Conservation (phyloP, 179 eudicot genomes). For the Drosera spatulata region DNA sequence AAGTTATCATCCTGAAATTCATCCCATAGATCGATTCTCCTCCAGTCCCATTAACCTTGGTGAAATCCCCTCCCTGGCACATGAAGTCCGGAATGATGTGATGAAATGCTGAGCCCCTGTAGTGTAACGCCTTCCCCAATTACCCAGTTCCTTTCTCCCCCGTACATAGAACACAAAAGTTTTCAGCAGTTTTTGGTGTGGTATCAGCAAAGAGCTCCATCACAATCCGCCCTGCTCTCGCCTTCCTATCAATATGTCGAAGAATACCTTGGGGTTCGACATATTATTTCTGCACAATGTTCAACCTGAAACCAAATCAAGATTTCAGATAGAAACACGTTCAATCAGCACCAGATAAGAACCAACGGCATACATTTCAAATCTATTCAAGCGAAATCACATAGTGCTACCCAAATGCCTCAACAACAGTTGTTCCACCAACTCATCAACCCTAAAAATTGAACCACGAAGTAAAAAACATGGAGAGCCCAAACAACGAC, state of each 20-base stretch:
- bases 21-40: constrained; percentile 44
- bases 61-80: constrained; percentile 57
- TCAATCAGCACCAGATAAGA: no score
- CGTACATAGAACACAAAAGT: constrained; percentile 78
- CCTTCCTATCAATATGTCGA: constrained; percentile 49
- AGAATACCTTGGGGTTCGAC: constrained; percentile 67
- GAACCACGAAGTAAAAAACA: no score
- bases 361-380: no score
- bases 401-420: no score
- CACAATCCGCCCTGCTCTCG: constrained; percentile 48
- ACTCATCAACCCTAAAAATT: no score
- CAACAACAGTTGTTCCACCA: no score
- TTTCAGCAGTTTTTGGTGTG: constrained; percentile 61
- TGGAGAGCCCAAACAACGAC: no score
- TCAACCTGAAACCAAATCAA: no score
- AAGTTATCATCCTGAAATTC: constrained; percentile 44
- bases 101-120: constrained; percentile 62
- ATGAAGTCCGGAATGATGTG: constrained; percentile 61
- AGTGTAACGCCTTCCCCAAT: constrained; percentile 59
- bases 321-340: no score
- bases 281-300: constrained; percentile 6
- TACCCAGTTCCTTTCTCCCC: constrained; percentile 63
- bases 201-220: constrained; percentile 67
- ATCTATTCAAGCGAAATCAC: no score
- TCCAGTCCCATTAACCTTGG: constrained; percentile 41